Evolutionary conservation across 2,329 filamentous ascomycete genomes (phyloP).

Genomic region (Xylaria sp.): DNA sequence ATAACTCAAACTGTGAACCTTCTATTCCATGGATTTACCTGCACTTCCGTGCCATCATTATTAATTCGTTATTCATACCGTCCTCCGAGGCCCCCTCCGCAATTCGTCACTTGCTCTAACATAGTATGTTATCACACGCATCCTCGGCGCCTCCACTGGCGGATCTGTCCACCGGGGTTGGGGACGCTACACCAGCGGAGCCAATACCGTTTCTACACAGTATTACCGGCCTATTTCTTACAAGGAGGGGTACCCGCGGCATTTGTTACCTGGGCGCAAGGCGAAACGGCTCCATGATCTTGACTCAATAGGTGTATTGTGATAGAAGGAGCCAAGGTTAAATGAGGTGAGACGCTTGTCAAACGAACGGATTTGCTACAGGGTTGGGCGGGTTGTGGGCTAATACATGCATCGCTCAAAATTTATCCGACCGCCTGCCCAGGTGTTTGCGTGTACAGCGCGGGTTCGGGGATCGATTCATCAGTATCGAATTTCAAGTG

Average conservation of each 20-base stretch:
- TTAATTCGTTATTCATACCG: constrained; percentile 28
- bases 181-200: constrained; percentile 20
- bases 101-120: constrained; percentile 18
- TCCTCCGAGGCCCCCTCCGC: constrained; percentile 5
- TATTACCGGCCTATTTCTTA: not conserved
- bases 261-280: constrained; percentile 10
- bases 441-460: constrained; percentile 17
- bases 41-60: constrained; percentile 13
- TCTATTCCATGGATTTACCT: not conserved
- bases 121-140: constrained; percentile 27
- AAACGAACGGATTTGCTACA: constrained; percentile 22
- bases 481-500: not conserved
- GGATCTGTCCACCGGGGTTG: constrained; percentile 20
- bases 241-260: constrained; percentile 7
- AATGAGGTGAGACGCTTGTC: constrained; percentile 38
- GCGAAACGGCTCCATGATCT: constrained; percentile 15
- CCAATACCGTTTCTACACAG: constrained; percentile 14
- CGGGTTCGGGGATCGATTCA: not conserved
- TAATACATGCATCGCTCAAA: constrained; percentile 5
- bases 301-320: constrained; percentile 18
- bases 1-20: not conserved
- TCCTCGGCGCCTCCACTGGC: constrained; percentile 25
- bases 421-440: constrained; percentile 23
- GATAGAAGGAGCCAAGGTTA: constrained; percentile 31
- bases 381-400: constrained; percentile 19